phyloP scores from a whole-genome alignment of 1,139 yeast species.

The Blastobotrys niveus region DNA sequence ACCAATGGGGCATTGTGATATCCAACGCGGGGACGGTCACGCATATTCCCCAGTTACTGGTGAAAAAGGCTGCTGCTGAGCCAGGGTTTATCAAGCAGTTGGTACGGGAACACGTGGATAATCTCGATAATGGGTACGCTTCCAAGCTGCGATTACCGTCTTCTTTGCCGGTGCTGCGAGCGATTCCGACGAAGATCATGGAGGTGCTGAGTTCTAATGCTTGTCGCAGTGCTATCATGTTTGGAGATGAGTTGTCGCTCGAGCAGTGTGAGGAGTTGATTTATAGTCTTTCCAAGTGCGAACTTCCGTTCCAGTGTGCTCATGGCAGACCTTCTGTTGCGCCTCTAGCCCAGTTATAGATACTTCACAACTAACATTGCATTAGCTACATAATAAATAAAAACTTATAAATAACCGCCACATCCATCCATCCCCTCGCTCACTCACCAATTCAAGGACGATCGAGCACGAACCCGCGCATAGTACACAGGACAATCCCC shows the following conservation, averaged over 20 bases:
- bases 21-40: slow-evolving; percentile 14
- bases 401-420: too few relatives aligned
- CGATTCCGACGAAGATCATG: slow-evolving; percentile 9
- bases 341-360: slow-evolving; percentile 39
- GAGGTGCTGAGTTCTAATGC: slow-evolving; percentile 52
- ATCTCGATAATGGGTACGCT: background rate
- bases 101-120: background rate
- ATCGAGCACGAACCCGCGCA: slow-evolving; percentile 1
- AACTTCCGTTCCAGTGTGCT: slow-evolving; percentile 72
- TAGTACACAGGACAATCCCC: slow-evolving; percentile 44
- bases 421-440: too few relatives aligned
- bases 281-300: slow-evolving; percentile 42
- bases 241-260: slow-evolving; percentile 51
- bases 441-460: background rate
- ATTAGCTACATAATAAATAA: too few relatives aligned
- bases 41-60: slow-evolving; percentile 21
- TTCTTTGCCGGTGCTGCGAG: slow-evolving; percentile 1
- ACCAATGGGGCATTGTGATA: slow-evolving; percentile 25
- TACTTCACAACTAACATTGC: background rate
- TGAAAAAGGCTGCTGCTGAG: slow-evolving; percentile 5
- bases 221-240: slow-evolving; percentile 67
- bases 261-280: slow-evolving; percentile 46
- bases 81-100: background rate
- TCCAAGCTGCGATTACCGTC: slow-evolving; percentile 3
- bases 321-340: slow-evolving; percentile 78